phyloP scores from a whole-genome alignment of 148 eudicot genomes.

The Rhododendron simsii region DNA sequence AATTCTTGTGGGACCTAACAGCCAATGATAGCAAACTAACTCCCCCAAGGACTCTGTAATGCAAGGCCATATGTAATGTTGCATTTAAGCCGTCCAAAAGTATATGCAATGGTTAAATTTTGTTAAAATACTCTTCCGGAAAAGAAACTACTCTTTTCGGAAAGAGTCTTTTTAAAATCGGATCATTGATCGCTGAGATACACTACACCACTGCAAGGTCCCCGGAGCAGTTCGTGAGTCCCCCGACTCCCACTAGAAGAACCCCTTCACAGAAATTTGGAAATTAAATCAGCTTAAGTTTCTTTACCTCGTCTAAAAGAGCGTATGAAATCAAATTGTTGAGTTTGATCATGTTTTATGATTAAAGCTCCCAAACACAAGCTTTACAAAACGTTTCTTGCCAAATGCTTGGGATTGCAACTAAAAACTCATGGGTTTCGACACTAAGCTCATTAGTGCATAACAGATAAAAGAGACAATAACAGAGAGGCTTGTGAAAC shows the following conservation, averaged over 20 bases:
- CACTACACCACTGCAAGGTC: too few relatives aligned
- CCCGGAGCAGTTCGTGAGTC: too few relatives aligned
- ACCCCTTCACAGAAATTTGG: not conserved
- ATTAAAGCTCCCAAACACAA: not conserved
- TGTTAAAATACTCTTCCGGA: too few relatives aligned
- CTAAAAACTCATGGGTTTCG: not conserved
- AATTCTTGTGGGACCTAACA: not conserved
- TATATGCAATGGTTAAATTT: too few relatives aligned
- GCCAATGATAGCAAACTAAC: not conserved
- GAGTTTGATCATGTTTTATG: not conserved
- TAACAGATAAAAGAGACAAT: not conserved
- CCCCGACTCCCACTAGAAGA: not conserved
- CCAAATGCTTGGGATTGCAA: not conserved
- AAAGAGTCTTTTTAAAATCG: too few relatives aligned
- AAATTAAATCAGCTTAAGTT: not conserved
- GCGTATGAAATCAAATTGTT: not conserved
- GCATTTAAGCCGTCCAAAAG: too few relatives aligned
- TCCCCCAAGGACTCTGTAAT: too few relatives aligned
- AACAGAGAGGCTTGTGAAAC: not conserved
- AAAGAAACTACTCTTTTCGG: too few relatives aligned
- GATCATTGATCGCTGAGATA: too few relatives aligned
- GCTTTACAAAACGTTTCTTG: not conserved
- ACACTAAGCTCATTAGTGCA: not conserved
- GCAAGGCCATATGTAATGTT: too few relatives aligned
- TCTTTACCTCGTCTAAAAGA: not conserved